Evolutionary conservation across 2,329 filamentous ascomycete genomes (phyloP).

Genomic region (Sporothrix schenckii): DNA sequence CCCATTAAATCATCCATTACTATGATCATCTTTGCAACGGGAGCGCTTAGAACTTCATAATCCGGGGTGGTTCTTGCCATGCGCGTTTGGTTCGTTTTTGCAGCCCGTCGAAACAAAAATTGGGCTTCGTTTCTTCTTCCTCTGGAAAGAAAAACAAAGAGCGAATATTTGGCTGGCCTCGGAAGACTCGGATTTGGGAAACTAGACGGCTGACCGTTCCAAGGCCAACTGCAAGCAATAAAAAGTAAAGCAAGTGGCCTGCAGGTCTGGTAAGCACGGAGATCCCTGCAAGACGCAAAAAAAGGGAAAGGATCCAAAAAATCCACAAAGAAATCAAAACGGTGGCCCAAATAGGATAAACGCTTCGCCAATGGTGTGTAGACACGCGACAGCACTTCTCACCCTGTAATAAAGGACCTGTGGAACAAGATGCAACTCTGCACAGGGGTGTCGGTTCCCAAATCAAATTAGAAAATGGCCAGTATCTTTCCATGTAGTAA

Average conservation of each 20-base stretch:
- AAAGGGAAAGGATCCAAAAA: constrained; percentile 8
- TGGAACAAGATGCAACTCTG: background rate
- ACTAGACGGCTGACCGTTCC: background rate
- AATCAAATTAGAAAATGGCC: constrained; percentile 5
- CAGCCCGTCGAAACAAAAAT: constrained; percentile 3
- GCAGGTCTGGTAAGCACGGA: background rate
- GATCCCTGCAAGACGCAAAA: constrained; percentile 5
- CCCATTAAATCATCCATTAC: too few species aligned
- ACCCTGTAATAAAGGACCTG: constrained; percentile 3
- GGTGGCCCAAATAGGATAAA: constrained; percentile 19
- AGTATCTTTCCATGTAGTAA: constrained; percentile 3
- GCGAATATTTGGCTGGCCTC: background rate
- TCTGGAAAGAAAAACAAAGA: background rate
- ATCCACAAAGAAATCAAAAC: background rate
- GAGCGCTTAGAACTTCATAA: too few species aligned
- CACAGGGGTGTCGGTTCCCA: background rate
- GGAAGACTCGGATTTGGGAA: constrained; percentile 20
- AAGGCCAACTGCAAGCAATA: background rate
- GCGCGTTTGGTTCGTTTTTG: background rate
- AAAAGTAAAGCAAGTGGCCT: background rate
- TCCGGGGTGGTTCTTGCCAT: background rate
- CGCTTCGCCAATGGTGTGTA: constrained; percentile 17
- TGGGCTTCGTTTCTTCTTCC: background rate
- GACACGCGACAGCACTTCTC: constrained; percentile 19
- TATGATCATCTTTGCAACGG: too few species aligned